A percentile compares a stretch with the other conserved stretches of the same genome.
These are phyloP conservation scores for Entelexis paramagnoliae DNA, from an alignment of 1,139 yeast genomes.

Conservation along the genomic window DNA sequence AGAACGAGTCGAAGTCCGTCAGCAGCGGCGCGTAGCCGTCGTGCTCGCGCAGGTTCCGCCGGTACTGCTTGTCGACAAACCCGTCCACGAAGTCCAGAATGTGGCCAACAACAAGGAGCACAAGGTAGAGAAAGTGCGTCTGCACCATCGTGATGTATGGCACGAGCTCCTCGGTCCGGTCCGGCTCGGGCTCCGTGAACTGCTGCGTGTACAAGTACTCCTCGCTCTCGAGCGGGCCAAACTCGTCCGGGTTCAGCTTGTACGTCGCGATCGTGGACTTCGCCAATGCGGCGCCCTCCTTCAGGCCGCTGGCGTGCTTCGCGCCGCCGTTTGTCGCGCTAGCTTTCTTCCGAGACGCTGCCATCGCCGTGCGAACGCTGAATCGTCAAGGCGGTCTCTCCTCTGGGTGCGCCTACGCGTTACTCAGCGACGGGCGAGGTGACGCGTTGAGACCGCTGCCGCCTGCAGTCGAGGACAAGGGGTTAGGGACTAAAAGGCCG, in stretches of 20 bases:
- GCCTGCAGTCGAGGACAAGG: neutral
- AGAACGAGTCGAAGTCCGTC: conserved; percentile 86
- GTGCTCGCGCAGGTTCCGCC: conserved; percentile 53
- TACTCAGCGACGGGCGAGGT: conserved; percentile 4
- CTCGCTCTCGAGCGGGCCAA: conserved; percentile 39
- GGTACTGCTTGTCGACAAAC: conserved; percentile 51
- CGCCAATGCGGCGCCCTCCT: neutral
- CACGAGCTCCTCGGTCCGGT: conserved; percentile 40
- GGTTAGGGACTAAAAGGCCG: neutral
- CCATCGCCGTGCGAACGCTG: conserved; percentile 1
- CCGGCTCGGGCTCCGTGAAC: conserved; percentile 21
- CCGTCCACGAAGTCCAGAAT: conserved; percentile 80
- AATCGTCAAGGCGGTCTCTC: neutral
- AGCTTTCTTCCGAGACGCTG: conserved; percentile 4
- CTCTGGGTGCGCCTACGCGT: conserved; percentile 1
- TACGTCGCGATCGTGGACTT: neutral
- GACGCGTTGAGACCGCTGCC: conserved; percentile 1
- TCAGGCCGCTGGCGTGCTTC: neutral
- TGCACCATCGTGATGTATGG: conserved; percentile 68
- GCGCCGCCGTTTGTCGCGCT: conserved; percentile 1
- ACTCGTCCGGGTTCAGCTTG: conserved; percentile 31
- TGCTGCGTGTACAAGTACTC: conserved; percentile 38
- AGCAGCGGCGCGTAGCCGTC: conserved; percentile 96
- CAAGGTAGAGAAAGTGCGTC: conserved; percentile 74
- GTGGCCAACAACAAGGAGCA: conserved; percentile 80